These are phyloP conservation scores for Fusarium clavum DNA, from an alignment of 2,329 filamentous ascomycete genomes.

Conservation along the genomic window DNA sequence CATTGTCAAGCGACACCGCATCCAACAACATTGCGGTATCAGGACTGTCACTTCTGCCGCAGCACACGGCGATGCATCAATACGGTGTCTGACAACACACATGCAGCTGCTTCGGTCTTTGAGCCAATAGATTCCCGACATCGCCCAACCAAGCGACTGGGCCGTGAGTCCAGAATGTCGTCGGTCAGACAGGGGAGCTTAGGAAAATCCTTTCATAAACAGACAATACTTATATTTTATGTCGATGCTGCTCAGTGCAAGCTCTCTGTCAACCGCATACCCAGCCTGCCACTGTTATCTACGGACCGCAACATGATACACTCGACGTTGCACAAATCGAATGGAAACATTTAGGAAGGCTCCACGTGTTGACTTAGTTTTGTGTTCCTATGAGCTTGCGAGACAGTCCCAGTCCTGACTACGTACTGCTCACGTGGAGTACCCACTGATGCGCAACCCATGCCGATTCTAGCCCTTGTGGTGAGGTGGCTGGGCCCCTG, in stretches of 20 bases:
- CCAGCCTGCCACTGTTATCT: slow-evolving; percentile 27
- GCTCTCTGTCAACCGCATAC: neutral
- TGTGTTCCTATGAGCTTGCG: slow-evolving; percentile 41
- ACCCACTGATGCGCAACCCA: slow-evolving; percentile 48
- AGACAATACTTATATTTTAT: slow-evolving; percentile 12
- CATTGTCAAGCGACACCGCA: slow-evolving; percentile 12
- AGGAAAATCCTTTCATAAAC: slow-evolving; percentile 2
- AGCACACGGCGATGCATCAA: slow-evolving; percentile 36
- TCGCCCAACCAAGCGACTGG: slow-evolving; percentile 42
- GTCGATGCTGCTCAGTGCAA: neutral
- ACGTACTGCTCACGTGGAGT: slow-evolving; percentile 47
- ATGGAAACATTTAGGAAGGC: slow-evolving; percentile 42
- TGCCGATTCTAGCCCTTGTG: slow-evolving; percentile 44
- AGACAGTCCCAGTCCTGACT: slow-evolving; percentile 44
- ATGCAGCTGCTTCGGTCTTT: slow-evolving; percentile 33
- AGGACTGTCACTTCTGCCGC: slow-evolving; percentile 29
- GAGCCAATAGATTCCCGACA: slow-evolving; percentile 32
- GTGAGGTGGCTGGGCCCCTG: slow-evolving; percentile 44
- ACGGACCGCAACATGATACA: slow-evolving; percentile 26
- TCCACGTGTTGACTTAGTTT: slow-evolving; percentile 47
- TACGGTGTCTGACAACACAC: slow-evolving; percentile 41
- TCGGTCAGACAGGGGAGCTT: slow-evolving; percentile 31
- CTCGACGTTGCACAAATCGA: slow-evolving; percentile 42
- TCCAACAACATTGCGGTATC: slow-evolving; percentile 1
- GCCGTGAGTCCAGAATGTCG: slow-evolving; percentile 29